Evolutionary conservation across 495 filamentous ascomycete genomes (phyloP), one percentile per base, ranked within the genome.

Genomic region (Bacidia gigantensis): DNA sequence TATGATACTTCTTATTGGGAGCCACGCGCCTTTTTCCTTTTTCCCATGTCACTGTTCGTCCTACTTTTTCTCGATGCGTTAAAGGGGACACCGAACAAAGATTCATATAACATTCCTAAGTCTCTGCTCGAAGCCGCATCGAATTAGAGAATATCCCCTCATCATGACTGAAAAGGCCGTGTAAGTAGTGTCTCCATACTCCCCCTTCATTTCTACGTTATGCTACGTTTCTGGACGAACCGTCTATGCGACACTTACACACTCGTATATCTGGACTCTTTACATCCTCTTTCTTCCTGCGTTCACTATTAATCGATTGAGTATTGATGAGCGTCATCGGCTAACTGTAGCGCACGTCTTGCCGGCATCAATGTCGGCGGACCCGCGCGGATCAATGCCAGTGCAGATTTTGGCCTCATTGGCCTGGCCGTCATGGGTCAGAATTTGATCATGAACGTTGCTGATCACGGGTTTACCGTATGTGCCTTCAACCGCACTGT

Each of bases 371-470:
- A 81, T 77, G 75, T 87, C 74, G 82, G 83, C 66, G 74, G 75
- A 64, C 68, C 75, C 66, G 76, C 70, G 78, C 73, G 65, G 58
- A 62, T 63, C 63, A 60, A 56, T 62, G 70, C 69, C 57, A 81
- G 77, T 77, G 77, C 74, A 72, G 77, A 98, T 83, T 89, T 98
- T 74, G 92, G 92, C 79, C 88, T 98, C 67, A 97, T 98, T 72
- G 92, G 92, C 83, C 79, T 98, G 77, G 92, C 93, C 71, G 90
- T 98, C 65, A 97, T 98, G 92, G 83, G 83, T 60, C 79, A 96
- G 81, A 98, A 98, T 79, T 74, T 98, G 77, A 97, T 98, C 76
- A 74, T 98, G 63, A 98, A 98, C 73, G 87, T 83, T 74, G 93
- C 89, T 62, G 89, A 96, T 72, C 82, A 96, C 65, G 86, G 87